These are phyloP conservation scores for Pyrenula massariospora DNA, from an alignment of 495 filamentous ascomycete species.

Conservation along the genomic window DNA sequence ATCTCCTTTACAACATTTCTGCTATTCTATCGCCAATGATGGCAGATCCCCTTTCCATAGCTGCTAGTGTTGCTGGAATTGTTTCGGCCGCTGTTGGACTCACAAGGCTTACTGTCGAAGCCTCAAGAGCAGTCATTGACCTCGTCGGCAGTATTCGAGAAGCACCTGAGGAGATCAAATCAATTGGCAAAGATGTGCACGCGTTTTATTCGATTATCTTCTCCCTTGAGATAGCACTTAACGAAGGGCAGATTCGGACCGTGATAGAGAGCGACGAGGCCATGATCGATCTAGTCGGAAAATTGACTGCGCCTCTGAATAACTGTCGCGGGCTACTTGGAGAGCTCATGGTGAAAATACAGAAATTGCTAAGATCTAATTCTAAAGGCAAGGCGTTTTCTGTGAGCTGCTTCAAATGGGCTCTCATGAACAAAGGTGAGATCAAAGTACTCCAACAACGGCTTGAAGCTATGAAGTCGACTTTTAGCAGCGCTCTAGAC, in stretches of 20 bases:
- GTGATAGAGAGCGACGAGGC: not conserved
- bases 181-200: not conserved
- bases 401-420: not conserved
- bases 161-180: not conserved
- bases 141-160: not conserved
- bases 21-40: not conserved
- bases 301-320: not conserved
- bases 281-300: not conserved
- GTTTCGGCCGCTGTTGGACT: not conserved
- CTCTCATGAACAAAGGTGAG: not conserved
- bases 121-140: not conserved
- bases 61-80: not conserved
- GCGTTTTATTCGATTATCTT: not conserved
- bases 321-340: not conserved
- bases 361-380: not conserved
- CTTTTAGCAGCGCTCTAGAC: not conserved
- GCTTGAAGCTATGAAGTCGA: not conserved
- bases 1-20: no score
- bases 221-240: not conserved
- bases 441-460: not conserved
- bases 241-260: not conserved
- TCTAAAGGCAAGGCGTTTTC: not conserved
- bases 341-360: conserved; percentile 1
- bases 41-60: not conserved
- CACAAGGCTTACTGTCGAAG: not conserved